Base-by-base conservation (phyloP, 176 grass and related monocot genomes). In the Calamus simplicifolius region DNA sequence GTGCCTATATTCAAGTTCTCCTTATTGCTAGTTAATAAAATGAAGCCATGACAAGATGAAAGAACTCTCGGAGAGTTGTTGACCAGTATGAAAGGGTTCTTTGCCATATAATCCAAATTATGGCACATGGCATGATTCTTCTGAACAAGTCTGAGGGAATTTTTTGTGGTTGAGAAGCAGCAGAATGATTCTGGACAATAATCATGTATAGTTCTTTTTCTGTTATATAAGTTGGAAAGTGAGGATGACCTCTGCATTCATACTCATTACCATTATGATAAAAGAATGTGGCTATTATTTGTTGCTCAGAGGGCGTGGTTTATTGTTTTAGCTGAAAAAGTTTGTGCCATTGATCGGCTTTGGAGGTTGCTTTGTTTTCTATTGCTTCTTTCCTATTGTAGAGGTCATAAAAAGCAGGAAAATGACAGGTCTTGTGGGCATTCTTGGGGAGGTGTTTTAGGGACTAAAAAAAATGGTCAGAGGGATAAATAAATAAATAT, bases 301-400 rank as follows among this genome's bases (percentile, higher is more conserved):
- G 19, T 48, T 65, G 49, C 25, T 51, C 62, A 65, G 62, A 51
- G 29, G 52, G 65, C 65, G 56, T 56, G 65, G 28, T 21, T 7
- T 68, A 21, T 53, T 23, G 49, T 29, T 51, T 23, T 10, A 55
- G 65, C 16, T 35, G 27, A 51, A 54, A 68, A 68, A 31, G 27
- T 25, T 25, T 43, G 12, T 55, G 50, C 29, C 29, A 66, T 53
- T 28, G 48, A 66, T 66, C 5, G 51, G 4, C 51, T 54, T 17
- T 23, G 62, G 5, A 17, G 49, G 62, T 43, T 43, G 12, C 35
- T 43, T 43, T 43, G 35, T 43, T 43, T 43, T 43, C 10, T 13
- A 12, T 35, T 5, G 5, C 35, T 43, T 12, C 10, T 43, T 43
- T 43, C 35, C 1, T 12, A 43, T 43, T 43, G 1, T 43, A 13